These are phyloP conservation scores for Cercophora samala DNA, from an alignment of 495 filamentous ascomycete genomes.

Conservation along the genomic window DNA sequence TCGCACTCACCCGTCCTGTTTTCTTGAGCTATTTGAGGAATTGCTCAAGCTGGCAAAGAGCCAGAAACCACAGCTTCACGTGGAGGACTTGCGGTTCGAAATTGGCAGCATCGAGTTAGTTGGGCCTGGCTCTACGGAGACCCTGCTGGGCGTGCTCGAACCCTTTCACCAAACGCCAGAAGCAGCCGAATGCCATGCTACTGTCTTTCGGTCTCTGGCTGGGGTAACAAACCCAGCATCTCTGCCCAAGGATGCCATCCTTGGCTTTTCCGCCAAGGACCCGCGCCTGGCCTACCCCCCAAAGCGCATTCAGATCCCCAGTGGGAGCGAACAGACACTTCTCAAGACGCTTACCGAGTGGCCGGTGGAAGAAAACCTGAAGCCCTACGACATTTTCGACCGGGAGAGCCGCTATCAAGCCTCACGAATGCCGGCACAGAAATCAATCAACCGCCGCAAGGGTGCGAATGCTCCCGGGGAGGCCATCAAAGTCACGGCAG, in stretches of 20 bases:
- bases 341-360: constrained; percentile 61
- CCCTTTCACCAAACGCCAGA: constrained; percentile 42
- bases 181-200: constrained; percentile 44
- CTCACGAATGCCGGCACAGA: constrained; percentile 72
- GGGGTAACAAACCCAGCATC: constrained; percentile 71
- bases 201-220: constrained; percentile 60
- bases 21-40: constrained; percentile 77
- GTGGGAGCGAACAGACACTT: constrained; percentile 50
- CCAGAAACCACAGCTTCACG: constrained; percentile 65
- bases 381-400: constrained; percentile 62
- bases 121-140: constrained; percentile 80
- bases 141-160: constrained; percentile 67
- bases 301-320: constrained; percentile 38
- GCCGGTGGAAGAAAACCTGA: constrained; percentile 60
- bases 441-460: constrained; percentile 82
- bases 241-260: constrained; percentile 67
- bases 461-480: constrained; percentile 61
- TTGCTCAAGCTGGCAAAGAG: constrained; percentile 65
- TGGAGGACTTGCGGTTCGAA: constrained; percentile 92
- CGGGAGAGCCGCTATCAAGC: constrained; percentile 56
- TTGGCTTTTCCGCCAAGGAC: constrained; percentile 72
- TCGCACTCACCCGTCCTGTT: constrained; percentile 83
- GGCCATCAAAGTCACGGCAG: constrained; percentile 53
- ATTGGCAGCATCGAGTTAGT: constrained; percentile 90
- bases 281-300: constrained; percentile 77